phyloP scores from a whole-genome alignment of 768 basidiomycete species.

The Tylopilus rubrobrunneus region DNA sequence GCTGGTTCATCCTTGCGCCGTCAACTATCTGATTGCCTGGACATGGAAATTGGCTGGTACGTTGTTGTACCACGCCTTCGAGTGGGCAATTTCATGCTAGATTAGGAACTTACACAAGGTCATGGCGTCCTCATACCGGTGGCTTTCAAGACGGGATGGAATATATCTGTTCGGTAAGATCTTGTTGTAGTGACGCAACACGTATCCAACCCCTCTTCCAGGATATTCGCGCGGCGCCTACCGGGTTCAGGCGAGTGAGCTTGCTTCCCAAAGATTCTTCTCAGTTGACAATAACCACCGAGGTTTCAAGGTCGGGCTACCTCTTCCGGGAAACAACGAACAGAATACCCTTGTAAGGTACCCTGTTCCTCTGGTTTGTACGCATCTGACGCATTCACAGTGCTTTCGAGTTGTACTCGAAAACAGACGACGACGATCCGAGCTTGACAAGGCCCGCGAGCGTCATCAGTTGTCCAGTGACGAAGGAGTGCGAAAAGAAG shows the following conservation, averaged over 20 bases:
- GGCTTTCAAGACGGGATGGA: constrained; percentile 37
- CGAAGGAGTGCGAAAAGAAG: constrained; percentile 10
- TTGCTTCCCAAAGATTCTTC: neutral
- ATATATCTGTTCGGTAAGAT: constrained; percentile 41
- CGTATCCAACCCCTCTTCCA: constrained; percentile 13
- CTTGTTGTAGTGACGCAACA: neutral
- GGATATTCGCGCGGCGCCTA: constrained; percentile 49
- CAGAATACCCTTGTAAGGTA: constrained; percentile 38
- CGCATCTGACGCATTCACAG: constrained; percentile 17
- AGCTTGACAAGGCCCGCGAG: constrained; percentile 8
- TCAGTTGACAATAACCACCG: neutral
- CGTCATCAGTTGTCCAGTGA: constrained; percentile 3
- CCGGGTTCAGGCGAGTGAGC: constrained; percentile 38
- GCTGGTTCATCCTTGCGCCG: constrained; percentile 15
- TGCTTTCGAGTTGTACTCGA: constrained; percentile 38
- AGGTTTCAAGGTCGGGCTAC: constrained; percentile 36
- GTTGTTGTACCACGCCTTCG: neutral
- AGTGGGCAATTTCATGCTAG: neutral
- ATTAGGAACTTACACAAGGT: constrained; percentile 34
- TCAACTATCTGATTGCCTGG: constrained; percentile 26
- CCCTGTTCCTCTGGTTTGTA: neutral
- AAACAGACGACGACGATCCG: constrained; percentile 18
- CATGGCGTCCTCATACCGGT: constrained; percentile 36
- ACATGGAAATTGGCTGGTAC: constrained; percentile 38
- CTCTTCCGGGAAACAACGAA: constrained; percentile 37